Percentiles rank a stretch among this genome's conserved stretches.
Conservation (phyloP, 2,329 filamentous ascomycete species). For the Alternaria burnsii region DNA sequence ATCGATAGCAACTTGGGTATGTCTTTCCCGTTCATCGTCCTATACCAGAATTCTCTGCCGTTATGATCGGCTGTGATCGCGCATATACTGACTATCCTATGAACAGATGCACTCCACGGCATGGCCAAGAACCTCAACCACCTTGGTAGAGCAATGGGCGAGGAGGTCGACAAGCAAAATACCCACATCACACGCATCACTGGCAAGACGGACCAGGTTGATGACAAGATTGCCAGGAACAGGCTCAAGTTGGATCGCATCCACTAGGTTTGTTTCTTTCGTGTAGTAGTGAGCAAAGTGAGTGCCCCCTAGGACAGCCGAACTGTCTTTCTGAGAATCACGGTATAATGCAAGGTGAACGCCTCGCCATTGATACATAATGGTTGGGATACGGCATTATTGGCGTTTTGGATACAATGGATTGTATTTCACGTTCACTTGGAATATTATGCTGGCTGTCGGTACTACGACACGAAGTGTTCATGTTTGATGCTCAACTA, state of each 20-base stretch:
- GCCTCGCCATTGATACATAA: not conserved
- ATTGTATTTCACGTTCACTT: not conserved
- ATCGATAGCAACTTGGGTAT: constrained; percentile 56
- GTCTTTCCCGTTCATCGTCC: constrained; percentile 15
- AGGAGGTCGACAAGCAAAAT: constrained; percentile 81
- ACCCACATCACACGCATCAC: constrained; percentile 78
- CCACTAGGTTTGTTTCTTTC: constrained; percentile 44
- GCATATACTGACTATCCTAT: not conserved
- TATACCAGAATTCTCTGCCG: not conserved
- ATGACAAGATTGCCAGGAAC: constrained; percentile 80
- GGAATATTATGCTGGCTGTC: rapidly evolving
- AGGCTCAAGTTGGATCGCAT: constrained; percentile 74
- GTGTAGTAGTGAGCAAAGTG: not conserved
- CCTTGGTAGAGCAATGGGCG: constrained; percentile 76
- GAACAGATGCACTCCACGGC: constrained; percentile 63
- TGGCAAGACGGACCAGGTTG: constrained; percentile 82
- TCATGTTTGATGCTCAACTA: not conserved
- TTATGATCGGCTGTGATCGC: not conserved
- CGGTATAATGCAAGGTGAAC: not conserved
- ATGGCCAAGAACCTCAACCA: constrained; percentile 75
- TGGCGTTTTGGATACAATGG: constrained; percentile 1
- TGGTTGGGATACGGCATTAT: not conserved
- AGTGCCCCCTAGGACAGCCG: not conserved
- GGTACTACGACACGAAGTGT: not conserved
- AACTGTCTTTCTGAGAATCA: too few species aligned